Evolutionary conservation across 108 stramenopile genomes (phyloP), one percentile per base, ranked within the genome.

Genomic region (Parietichytrium sp.): DNA sequence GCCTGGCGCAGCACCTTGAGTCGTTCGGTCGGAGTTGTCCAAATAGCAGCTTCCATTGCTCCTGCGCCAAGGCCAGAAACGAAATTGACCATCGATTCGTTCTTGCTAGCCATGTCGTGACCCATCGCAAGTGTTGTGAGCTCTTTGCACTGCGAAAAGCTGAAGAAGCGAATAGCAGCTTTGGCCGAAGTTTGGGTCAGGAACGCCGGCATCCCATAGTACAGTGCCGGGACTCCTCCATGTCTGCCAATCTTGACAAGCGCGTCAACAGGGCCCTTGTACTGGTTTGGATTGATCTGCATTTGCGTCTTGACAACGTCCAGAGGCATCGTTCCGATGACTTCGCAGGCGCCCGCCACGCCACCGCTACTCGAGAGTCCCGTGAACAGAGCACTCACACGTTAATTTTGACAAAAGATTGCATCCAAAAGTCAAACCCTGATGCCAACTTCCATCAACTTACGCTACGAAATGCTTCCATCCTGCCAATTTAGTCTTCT

Each of bases 401-500:
- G n/a, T n/a, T n/a, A n/a, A n/a, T n/a, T n/a, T n/a, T n/a, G n/a
- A n/a, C n/a, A n/a, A n/a, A n/a, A 15, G 20, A 55, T 20, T 55
- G 1, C 20, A 55, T 55, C 1, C 54, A 26, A 55, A 27, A 20
- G 29, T 13, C 15, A 20, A 20, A 16, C 18, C 49, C 49, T 50
- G 0, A 18, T n/a, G 16, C 25, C 26, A 8, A 54, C 25, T 12
- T 54, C 26, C 25, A 15, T 0, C 8, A 2, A 72, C 61, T 72
- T 72, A 72, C 61, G 61, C 61, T 16, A 27, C 61, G 20, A 72
- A 72, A 20, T 72, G 61, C 61, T 72, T 72, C 61, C 61, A 72
- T 10, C 61, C 61, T 27, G 61, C 61, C 10, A 72, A 42, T 42
- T 72, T 72, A 42, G 42, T 72, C 61, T 72, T 72, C 20, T 23